Percentiles rank a stretch among this genome's conserved stretches.
Evolutionary conservation across 2,329 filamentous ascomycete genomes (phyloP).

Genomic region (Phoma herbarum): DNA sequence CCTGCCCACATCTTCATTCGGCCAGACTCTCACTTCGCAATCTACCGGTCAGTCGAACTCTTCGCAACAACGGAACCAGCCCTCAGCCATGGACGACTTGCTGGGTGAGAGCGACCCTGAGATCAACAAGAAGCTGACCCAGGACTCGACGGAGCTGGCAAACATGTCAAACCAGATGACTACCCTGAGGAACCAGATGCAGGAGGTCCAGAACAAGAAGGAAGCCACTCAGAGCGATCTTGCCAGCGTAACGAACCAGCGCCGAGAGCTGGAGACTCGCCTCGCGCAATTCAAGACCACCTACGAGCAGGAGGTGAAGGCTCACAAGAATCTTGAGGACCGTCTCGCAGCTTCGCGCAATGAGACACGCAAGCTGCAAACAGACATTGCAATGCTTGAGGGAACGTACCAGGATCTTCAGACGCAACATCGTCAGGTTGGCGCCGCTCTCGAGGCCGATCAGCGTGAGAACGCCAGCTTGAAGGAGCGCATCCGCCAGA

Average conservation of each 20-base stretch:
- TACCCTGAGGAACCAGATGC: constrained; percentile 90
- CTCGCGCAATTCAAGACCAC: constrained; percentile 84
- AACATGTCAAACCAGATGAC: constrained; percentile 97
- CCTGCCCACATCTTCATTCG: constrained; percentile 90
- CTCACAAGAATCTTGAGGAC: constrained; percentile 84
- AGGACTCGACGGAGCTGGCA: constrained; percentile 89
- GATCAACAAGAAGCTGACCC: constrained; percentile 84
- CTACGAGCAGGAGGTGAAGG: constrained; percentile 93
- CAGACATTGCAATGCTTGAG: constrained; percentile 84
- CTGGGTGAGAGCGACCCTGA: constrained; percentile 86
- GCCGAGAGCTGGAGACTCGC: constrained; percentile 90
- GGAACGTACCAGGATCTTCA: constrained; percentile 82
- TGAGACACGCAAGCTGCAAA: constrained; percentile 84
- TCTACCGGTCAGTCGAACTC: constrained; percentile 71
- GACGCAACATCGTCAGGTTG: constrained; percentile 79
- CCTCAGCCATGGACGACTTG: constrained; percentile 77
- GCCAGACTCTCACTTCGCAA: constrained; percentile 79
- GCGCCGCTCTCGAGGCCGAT: constrained; percentile 79
- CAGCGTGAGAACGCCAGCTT: constrained; percentile 86
- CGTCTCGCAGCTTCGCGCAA: constrained; percentile 77
- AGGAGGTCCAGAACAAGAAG: constrained; percentile 87
- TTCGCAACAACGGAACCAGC: constrained; percentile 47
- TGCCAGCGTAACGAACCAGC: constrained; percentile 82
- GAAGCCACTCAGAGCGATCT: constrained; percentile 81
- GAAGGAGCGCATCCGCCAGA: constrained; percentile 84